A percentile compares a stretch with the other conserved stretches of the same genome.
Conservation (phyloP, 495 filamentous ascomycete species). For the Penicillium lagena region DNA sequence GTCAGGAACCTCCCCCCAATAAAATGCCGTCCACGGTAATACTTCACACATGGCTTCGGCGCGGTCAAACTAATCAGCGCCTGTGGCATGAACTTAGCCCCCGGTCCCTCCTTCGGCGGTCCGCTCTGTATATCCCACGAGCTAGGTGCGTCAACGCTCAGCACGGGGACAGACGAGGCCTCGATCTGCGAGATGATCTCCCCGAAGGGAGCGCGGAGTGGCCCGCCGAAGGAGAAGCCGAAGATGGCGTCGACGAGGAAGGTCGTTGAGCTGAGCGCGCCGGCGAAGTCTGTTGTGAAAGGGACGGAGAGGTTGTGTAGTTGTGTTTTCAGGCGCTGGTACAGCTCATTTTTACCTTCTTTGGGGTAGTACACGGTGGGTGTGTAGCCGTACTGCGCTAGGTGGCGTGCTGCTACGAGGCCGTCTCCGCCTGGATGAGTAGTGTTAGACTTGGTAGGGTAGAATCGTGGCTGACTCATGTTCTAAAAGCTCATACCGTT, state of each 20-base stretch:
- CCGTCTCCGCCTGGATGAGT: slow-evolving; percentile 73
- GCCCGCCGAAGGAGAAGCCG: slow-evolving; percentile 91
- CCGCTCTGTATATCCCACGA: slow-evolving; percentile 90
- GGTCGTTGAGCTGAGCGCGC: slow-evolving; percentile 58
- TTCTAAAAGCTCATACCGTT: slow-evolving; percentile 55
- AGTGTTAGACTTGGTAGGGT: neutral
- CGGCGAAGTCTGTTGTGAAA: slow-evolving; percentile 74
- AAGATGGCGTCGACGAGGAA: slow-evolving; percentile 94
- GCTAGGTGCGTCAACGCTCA: slow-evolving; percentile 86
- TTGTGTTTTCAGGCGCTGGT: slow-evolving; percentile 80
- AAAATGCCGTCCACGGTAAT: slow-evolving; percentile 81
- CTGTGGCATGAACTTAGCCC: slow-evolving; percentile 69
- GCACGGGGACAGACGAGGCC: slow-evolving; percentile 64
- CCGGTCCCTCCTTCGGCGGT: slow-evolving; percentile 71
- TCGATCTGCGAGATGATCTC: slow-evolving; percentile 71
- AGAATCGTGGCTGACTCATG: too few relatives aligned
- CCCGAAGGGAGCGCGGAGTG: slow-evolving; percentile 84
- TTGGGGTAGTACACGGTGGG: slow-evolving; percentile 93
- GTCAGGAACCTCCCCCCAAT: slow-evolving; percentile 85
- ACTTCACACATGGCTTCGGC: slow-evolving; percentile 85
- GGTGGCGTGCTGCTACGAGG: slow-evolving; percentile 87
- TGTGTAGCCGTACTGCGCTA: slow-evolving; percentile 88
- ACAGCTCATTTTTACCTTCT: slow-evolving; percentile 80
- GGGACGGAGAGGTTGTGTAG: slow-evolving; percentile 75
- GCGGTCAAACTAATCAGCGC: slow-evolving; percentile 85